These are phyloP conservation scores for Mikania micrantha DNA, from an alignment of 129 eudicot species.

Conservation along the genomic window DNA sequence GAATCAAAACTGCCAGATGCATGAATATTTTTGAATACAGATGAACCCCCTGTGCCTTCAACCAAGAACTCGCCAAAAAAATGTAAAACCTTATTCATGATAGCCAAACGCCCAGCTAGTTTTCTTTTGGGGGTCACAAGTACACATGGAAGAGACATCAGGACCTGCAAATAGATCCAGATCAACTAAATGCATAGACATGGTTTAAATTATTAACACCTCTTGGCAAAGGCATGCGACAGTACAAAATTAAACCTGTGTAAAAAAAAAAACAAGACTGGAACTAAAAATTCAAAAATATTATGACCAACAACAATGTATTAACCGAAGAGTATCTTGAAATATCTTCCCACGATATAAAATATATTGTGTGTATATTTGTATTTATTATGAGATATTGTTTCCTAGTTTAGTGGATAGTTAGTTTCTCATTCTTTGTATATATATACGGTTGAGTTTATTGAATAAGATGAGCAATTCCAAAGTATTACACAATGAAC, in stretches of 20 bases:
- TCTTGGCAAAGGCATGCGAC: background rate
- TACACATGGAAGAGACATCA: slow-evolving; percentile 84
- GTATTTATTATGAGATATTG: too few species aligned
- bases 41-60: slow-evolving; percentile 98
- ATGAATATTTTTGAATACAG: slow-evolving; percentile 53
- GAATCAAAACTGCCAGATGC: slow-evolving; percentile 54
- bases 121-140: slow-evolving; percentile 95
- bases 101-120: slow-evolving; percentile 83
- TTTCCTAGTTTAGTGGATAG: too few species aligned
- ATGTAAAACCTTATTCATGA: slow-evolving; percentile 68
- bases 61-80: slow-evolving; percentile 83
- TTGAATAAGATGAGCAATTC: too few species aligned
- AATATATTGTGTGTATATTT: too few species aligned
- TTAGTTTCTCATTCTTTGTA: too few species aligned
- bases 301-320: background rate
- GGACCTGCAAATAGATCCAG: slow-evolving; percentile 60
- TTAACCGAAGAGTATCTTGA: too few species aligned
- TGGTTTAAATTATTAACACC: background rate
- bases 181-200: slow-evolving; percentile 17
- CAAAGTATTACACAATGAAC: too few species aligned
- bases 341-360: too few species aligned
- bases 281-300: background rate
- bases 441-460: too few species aligned
- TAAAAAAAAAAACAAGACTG: background rate
- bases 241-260: background rate